These are phyloP conservation scores for Ziziphus jujuba DNA, from an alignment of 306 rosid species.

Conservation along the genomic window DNA sequence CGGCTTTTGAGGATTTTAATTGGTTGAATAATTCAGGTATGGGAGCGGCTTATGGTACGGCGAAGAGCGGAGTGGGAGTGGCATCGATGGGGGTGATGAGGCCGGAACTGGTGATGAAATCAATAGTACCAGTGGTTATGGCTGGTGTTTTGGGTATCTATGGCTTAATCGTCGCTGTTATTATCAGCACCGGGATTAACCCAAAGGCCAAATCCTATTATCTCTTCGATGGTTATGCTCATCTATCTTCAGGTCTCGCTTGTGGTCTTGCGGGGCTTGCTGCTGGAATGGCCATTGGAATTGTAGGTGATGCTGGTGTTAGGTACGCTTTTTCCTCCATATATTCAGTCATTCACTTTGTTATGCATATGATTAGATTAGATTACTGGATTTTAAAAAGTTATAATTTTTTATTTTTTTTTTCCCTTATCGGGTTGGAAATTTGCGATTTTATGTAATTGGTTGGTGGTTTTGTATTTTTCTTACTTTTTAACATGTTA, in stretches of 20 bases:
- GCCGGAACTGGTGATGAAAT: conserved; percentile 71
- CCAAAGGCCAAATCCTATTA: conserved; percentile 76
- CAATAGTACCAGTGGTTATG: conserved; percentile 77
- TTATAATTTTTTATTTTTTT: too few relatives aligned
- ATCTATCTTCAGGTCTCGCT: conserved; percentile 66
- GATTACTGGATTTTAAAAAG: background rate
- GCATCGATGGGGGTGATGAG: conserved; percentile 83
- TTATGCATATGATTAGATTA: background rate
- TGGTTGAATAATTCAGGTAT: conserved; percentile 30
- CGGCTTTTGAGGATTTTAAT: background rate
- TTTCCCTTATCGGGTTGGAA: too few relatives aligned
- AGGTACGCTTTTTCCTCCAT: conserved; percentile 31
- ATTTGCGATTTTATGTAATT: too few relatives aligned
- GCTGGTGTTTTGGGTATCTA: conserved; percentile 81
- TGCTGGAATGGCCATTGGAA: conserved; percentile 79
- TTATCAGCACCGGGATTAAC: conserved; percentile 71
- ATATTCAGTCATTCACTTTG: background rate
- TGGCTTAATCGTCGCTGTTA: conserved; percentile 72
- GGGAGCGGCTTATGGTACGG: conserved; percentile 79
- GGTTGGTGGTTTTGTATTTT: too few relatives aligned
- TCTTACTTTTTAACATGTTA: too few relatives aligned
- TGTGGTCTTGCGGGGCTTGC: conserved; percentile 77
- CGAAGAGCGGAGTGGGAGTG: conserved; percentile 75
- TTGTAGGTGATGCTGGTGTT: conserved; percentile 75
- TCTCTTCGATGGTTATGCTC: conserved; percentile 74